phyloP scores from a whole-genome alignment of 176 grass and related monocot species.

The Ampelocalamus luodianensis region DNA sequence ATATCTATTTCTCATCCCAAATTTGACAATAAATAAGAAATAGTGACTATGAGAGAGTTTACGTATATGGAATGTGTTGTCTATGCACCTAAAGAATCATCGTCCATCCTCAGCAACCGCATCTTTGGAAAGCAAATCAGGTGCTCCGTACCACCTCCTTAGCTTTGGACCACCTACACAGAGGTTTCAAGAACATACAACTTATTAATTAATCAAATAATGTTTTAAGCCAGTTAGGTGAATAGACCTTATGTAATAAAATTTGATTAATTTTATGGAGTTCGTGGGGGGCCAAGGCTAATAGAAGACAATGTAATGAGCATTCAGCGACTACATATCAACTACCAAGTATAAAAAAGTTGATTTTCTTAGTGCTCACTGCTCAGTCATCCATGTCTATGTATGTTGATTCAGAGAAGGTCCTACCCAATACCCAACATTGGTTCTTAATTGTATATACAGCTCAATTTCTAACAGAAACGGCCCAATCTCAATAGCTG shows the following conservation, averaged over 20 bases:
- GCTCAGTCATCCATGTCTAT: background rate
- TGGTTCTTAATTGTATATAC: background rate
- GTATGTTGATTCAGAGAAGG: background rate
- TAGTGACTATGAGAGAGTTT: constrained; percentile 4
- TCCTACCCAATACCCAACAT: background rate
- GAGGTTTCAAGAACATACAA: constrained; percentile 22
- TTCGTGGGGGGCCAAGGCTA: background rate
- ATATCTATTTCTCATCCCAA: constrained; percentile 55
- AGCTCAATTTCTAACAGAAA: background rate
- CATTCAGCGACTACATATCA: background rate
- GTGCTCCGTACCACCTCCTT: constrained; percentile 93
- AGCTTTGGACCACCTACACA: constrained; percentile 86
- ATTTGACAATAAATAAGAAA: constrained; percentile 48
- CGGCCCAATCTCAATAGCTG: background rate
- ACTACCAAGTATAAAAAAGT: background rate
- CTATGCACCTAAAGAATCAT: constrained; percentile 71
- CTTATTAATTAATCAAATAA: background rate
- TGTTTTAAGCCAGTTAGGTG: background rate
- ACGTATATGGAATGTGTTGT: background rate
- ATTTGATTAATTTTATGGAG: background rate
- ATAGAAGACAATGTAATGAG: background rate
- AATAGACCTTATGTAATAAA: background rate
- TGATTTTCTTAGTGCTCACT: background rate
- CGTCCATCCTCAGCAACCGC: constrained; percentile 53
- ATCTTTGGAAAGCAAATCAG: constrained; percentile 81